These are phyloP conservation scores for Huntiella abstrusa DNA, from an alignment of 2,329 filamentous ascomycete species.

Conservation along the genomic window DNA sequence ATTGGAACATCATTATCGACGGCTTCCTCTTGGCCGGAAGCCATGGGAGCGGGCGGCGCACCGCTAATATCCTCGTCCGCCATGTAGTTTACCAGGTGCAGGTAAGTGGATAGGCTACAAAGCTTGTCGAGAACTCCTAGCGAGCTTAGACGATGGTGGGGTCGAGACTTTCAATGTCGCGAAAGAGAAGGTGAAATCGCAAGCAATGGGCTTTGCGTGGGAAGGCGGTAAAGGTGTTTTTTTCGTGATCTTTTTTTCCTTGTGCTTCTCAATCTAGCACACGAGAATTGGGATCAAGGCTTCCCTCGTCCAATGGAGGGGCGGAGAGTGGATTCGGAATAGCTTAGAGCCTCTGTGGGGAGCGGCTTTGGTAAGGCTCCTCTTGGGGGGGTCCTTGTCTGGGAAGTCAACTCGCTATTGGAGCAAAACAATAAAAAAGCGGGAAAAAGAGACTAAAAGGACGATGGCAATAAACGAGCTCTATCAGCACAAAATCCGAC, in stretches of 20 bases:
- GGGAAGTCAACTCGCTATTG: neutral
- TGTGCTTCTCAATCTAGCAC: too few relatives aligned
- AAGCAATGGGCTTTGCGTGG: neutral
- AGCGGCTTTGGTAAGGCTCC: too few relatives aligned
- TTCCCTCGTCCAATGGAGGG: too few relatives aligned
- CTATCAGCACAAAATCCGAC: too few relatives aligned
- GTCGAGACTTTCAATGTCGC: neutral
- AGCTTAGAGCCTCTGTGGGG: too few relatives aligned
- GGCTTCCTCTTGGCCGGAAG: neutral
- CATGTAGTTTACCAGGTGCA: slow-evolving; percentile 1
- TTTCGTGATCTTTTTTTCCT: too few relatives aligned
- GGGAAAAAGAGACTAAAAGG: slow-evolving; percentile 19
- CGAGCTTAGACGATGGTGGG: neutral
- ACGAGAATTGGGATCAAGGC: too few relatives aligned
- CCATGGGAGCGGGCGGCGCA: slow-evolving; percentile 4
- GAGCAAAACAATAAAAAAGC: slow-evolving; percentile 5
- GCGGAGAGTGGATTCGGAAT: too few relatives aligned
- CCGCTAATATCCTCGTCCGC: slow-evolving; percentile 7
- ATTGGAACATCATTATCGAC: slow-evolving; percentile 5
- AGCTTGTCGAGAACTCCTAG: neutral
- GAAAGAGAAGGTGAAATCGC: neutral
- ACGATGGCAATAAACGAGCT: slow-evolving; percentile 15
- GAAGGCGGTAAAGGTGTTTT: neutral
- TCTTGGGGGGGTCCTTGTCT: neutral
- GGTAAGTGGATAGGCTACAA: too few relatives aligned